phyloP scores from a whole-genome alignment of 2,329 filamentous ascomycete genomes.

The Hypoxylon sp. region DNA sequence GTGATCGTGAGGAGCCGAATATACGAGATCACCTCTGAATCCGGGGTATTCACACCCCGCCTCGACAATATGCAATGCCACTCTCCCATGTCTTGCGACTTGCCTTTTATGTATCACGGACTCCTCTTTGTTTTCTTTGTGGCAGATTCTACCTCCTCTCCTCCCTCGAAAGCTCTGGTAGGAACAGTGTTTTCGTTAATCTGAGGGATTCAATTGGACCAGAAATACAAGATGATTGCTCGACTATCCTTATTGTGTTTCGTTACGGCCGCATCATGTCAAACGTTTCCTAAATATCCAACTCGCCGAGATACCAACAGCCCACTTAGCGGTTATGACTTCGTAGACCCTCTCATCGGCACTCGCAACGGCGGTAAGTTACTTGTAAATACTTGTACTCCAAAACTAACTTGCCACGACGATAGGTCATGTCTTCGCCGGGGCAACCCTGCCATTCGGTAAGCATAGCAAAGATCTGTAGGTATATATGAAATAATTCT shows the following conservation, averaged over 20 bases:
- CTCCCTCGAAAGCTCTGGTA: slow-evolving; percentile 5
- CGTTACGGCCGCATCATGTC: slow-evolving; percentile 28
- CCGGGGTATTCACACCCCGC: slow-evolving; percentile 35
- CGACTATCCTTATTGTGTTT: slow-evolving; percentile 32
- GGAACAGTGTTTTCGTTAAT: not conserved
- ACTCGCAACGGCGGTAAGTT: slow-evolving; percentile 54
- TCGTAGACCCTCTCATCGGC: slow-evolving; percentile 55
- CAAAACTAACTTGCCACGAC: slow-evolving; percentile 17
- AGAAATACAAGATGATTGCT: slow-evolving; percentile 29
- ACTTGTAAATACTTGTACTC: not conserved
- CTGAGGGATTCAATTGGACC: slow-evolving; percentile 17
- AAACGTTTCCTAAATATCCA: slow-evolving; percentile 31
- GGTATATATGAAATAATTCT: slow-evolving; percentile 20
- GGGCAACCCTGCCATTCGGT: slow-evolving; percentile 55
- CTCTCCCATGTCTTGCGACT: slow-evolving; percentile 31
- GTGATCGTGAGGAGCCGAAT: slow-evolving; percentile 24
- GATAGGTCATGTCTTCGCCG: slow-evolving; percentile 56
- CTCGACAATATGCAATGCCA: slow-evolving; percentile 39
- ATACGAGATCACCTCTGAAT: slow-evolving; percentile 36
- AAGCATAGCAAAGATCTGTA: slow-evolving; percentile 21
- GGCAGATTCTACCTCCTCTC: slow-evolving; percentile 5
- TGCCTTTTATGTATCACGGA: slow-evolving; percentile 33
- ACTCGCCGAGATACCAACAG: slow-evolving; percentile 23
- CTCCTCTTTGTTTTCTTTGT: slow-evolving; percentile 26
- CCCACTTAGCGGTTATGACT: slow-evolving; percentile 49